Conservation (phyloP, 768 basidiomycete genomes). For the Tricholoma saponaceum region DNA sequence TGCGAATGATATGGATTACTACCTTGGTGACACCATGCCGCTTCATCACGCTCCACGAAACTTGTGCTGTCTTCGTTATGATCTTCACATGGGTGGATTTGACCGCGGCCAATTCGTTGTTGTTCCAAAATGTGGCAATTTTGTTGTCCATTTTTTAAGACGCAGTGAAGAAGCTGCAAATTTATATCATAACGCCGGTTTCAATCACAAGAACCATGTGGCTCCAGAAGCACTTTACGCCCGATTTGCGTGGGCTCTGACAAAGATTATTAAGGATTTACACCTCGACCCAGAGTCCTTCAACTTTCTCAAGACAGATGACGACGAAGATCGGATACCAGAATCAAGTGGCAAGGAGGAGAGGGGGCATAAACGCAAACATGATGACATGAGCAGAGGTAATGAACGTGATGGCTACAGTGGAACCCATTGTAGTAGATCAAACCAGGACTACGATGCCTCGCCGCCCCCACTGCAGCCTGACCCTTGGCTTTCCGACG, state of each 20-base stretch:
- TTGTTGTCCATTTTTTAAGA: conserved; percentile 12
- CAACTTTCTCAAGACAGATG: neutral
- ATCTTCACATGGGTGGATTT: conserved; percentile 9
- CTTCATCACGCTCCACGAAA: conserved; percentile 5
- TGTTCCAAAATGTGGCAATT: conserved; percentile 10
- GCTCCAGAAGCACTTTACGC: conserved; percentile 10
- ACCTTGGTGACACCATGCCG: conserved; percentile 1
- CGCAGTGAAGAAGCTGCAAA: neutral
- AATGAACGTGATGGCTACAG: neutral
- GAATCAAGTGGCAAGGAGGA: neutral
- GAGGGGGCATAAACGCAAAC: neutral
- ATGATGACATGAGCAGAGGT: neutral
- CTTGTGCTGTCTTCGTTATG: conserved; percentile 12
- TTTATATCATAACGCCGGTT: conserved; percentile 7
- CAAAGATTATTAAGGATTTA: conserved; percentile 4
- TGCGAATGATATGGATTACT: conserved; percentile 9
- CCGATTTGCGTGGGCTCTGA: conserved; percentile 15
- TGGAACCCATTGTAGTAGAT: neutral
- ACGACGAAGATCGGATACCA: conserved; percentile 1
- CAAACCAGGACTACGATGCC: neutral
- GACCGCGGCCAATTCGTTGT: conserved; percentile 11
- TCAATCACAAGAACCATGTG: conserved; percentile 8
- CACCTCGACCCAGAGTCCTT: neutral
- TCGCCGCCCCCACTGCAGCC: too few species aligned
- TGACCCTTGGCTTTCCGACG: neutral